Percentiles rank a stretch among this genome's conserved stretches.
Conservation (phyloP, 2,329 filamentous ascomycete genomes). For the Ilyonectria robusta region DNA sequence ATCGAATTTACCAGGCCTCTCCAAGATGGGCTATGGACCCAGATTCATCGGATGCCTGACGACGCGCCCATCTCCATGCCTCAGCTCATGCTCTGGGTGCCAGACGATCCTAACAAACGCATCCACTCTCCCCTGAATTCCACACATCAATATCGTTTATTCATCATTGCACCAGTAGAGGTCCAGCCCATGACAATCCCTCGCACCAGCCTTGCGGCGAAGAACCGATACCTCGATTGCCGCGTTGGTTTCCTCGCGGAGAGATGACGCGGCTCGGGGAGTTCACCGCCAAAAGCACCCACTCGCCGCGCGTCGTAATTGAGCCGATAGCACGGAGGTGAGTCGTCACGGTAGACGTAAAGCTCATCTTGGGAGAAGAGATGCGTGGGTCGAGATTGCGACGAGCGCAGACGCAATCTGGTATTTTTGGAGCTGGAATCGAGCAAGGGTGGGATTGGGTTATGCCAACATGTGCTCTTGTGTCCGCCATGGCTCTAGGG, state of each 20-base stretch:
- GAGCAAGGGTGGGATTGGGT: background rate
- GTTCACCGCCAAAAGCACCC: background rate
- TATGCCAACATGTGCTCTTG: background rate
- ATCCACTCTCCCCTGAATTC: background rate
- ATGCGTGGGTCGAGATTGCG: background rate
- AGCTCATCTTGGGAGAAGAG: background rate
- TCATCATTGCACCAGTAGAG: background rate
- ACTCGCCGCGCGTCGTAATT: conserved; percentile 1
- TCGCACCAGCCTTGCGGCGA: background rate
- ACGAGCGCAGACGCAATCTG: background rate
- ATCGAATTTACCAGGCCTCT: background rate
- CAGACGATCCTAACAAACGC: background rate
- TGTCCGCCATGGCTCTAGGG: background rate
- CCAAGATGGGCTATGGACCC: background rate
- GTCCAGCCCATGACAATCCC: background rate
- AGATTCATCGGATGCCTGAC: background rate
- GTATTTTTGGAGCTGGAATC: background rate
- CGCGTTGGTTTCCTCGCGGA: background rate
- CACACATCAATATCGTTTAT: background rate
- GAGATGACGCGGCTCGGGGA: conserved; percentile 6
- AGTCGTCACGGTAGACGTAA: background rate
- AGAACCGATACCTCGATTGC: background rate
- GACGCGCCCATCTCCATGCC: background rate
- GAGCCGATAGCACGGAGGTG: background rate
- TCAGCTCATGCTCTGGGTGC: background rate